These are phyloP conservation scores for Suhomyces wounanorum DNA, from an alignment of 1,139 yeast genomes.

Conservation along the genomic window DNA sequence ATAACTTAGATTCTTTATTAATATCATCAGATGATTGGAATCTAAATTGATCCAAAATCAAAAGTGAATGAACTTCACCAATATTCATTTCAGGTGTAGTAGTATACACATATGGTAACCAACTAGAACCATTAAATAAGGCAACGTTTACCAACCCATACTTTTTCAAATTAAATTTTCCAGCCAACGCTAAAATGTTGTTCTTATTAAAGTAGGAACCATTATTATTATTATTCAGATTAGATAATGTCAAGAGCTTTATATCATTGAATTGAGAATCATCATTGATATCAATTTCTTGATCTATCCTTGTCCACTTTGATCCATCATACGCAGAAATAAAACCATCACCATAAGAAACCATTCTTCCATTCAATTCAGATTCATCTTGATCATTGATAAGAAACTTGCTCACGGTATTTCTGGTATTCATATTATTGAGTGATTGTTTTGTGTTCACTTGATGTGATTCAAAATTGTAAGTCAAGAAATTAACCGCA, in stretches of 20 bases:
- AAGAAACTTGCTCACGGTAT: constrained; percentile 49
- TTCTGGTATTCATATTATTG: constrained; percentile 34
- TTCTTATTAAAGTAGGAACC: constrained; percentile 42
- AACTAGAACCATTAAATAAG: constrained; percentile 63
- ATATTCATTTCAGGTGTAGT: constrained; percentile 21
- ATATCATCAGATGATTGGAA: constrained; percentile 44
- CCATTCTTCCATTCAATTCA: constrained; percentile 49
- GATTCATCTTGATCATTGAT: constrained; percentile 45
- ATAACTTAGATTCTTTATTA: constrained; percentile 19
- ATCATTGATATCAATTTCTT: constrained; percentile 32
- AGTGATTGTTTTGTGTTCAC: constrained; percentile 25
- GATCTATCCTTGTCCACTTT: constrained; percentile 45
- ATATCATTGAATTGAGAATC: constrained; percentile 41
- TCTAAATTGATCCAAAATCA: constrained; percentile 40
- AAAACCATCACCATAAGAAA: constrained; percentile 56
- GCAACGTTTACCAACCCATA: constrained; percentile 71
- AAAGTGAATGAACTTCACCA: constrained; percentile 37
- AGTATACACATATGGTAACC: constrained; percentile 68
- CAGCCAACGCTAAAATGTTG: constrained; percentile 61
- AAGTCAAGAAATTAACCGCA: constrained; percentile 47
- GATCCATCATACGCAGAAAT: constrained; percentile 54
- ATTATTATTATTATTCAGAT: constrained; percentile 27
- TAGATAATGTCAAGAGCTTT: constrained; percentile 39
- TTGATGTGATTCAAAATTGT: constrained; percentile 46
- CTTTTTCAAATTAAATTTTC: constrained; percentile 50